Evolutionary conservation across 208 protist species (phyloP).

Genomic region (Crithidia fasciculata): DNA sequence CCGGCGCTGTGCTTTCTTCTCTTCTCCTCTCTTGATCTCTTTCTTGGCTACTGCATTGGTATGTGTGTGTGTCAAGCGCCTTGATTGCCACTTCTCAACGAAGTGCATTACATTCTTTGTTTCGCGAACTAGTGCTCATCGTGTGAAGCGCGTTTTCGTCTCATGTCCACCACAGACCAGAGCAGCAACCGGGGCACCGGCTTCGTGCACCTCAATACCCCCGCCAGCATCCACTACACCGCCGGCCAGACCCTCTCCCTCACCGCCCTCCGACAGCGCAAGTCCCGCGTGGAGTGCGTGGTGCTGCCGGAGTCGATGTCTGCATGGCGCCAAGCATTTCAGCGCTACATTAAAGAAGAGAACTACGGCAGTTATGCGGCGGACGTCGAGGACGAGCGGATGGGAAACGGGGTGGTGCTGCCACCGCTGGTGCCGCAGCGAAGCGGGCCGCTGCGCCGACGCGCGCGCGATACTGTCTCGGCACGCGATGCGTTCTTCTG

Average conservation of each 20-base stretch:
- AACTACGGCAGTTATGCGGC: slow-evolving; percentile 62
- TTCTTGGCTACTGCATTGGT: no score
- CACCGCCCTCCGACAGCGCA: slow-evolving; percentile 53
- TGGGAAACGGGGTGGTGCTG: slow-evolving; percentile 59
- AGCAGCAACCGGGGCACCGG: slow-evolving; percentile 58
- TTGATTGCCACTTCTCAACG: no score
- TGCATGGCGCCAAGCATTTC: slow-evolving; percentile 64
- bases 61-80: background rate
- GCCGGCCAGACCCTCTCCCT: slow-evolving; percentile 64
- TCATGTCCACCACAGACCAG: slow-evolving; percentile 4
- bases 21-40: no score
- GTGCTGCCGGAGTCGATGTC: slow-evolving; percentile 54
- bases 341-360: slow-evolving; percentile 46
- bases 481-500: slow-evolving; percentile 16
- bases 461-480: slow-evolving; percentile 3
- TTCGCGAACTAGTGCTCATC: slow-evolving; percentile 8
- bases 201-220: slow-evolving; percentile 91
- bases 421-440: slow-evolving; percentile 50
- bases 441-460: slow-evolving; percentile 18
- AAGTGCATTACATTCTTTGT: background rate
- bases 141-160: background rate
- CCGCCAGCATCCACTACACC: slow-evolving; percentile 77
- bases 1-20: no score
- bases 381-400: slow-evolving; percentile 69
- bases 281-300: slow-evolving; percentile 70